These are phyloP conservation scores for Backusella liffmaniae DNA, from an alignment of 192 early-diverging fungal species.

Conservation along the genomic window DNA sequence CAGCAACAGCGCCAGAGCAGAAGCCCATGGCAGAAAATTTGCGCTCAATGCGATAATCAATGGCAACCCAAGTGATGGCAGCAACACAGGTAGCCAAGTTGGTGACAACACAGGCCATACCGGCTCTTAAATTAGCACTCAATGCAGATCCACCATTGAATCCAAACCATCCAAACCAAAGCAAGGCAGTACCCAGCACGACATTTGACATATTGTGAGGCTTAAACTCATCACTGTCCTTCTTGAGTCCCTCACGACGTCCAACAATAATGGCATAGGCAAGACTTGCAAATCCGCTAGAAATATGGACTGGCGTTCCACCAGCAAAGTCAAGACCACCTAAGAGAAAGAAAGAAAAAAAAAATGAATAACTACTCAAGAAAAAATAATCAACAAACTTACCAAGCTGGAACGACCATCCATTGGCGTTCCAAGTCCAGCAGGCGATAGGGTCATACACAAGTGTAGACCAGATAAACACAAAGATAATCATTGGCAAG, in stretches of 20 bases:
- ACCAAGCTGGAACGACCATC: slow-evolving; percentile 76
- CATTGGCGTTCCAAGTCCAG: slow-evolving; percentile 89
- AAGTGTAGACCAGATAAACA: slow-evolving; percentile 90
- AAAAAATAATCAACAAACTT: background rate
- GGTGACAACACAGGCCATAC: slow-evolving; percentile 81
- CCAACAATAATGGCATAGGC: slow-evolving; percentile 89
- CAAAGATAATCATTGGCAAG: slow-evolving; percentile 85
- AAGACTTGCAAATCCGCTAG: slow-evolving; percentile 87
- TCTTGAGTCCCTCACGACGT: slow-evolving; percentile 63
- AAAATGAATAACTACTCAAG: background rate
- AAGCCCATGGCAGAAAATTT: slow-evolving; percentile 90
- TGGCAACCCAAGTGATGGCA: slow-evolving; percentile 79
- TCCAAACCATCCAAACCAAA: slow-evolving; percentile 42
- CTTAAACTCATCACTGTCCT: slow-evolving; percentile 55
- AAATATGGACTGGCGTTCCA: slow-evolving; percentile 91
- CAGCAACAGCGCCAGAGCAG: slow-evolving; percentile 94
- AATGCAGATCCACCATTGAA: slow-evolving; percentile 92
- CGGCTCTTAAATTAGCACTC: slow-evolving; percentile 79
- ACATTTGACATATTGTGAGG: slow-evolving; percentile 93
- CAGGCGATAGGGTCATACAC: slow-evolving; percentile 93
- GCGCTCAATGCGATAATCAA: slow-evolving; percentile 75
- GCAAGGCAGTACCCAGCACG: slow-evolving; percentile 51
- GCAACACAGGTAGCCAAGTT: slow-evolving; percentile 82
- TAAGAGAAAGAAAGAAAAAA: background rate
- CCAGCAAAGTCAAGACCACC: slow-evolving; percentile 92